Base-by-base conservation (phyloP, 345 rosid genomes). In the Populus ilicifolia region DNA sequence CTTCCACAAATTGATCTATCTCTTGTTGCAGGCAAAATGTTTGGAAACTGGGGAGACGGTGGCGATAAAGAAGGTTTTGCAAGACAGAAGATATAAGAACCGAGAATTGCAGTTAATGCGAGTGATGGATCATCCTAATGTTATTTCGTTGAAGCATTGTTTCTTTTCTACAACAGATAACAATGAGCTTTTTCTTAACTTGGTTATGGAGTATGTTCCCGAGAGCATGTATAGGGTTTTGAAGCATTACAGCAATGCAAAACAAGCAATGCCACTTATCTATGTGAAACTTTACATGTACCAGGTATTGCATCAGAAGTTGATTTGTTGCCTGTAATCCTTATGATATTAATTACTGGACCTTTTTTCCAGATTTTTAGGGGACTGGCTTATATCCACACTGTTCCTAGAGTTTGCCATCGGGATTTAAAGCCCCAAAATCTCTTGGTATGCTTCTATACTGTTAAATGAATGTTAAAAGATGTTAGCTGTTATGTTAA, bases 401-500 rank as follows among this genome's bases (percentile, higher is more conserved):
- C 86, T 73, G 96, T 88, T 78, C 88, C 94, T 85, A 90, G 93
- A 67, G 94, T 93, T 77, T 93, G 98, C 77, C 98, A 93, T 62
- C 85, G 98, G 75, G 98, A 93, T 84, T 81, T 93, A 80, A 93
- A 93, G 89, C 98, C 98, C 46, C 98, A 93, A 85, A 93, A 93
- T 80, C 89, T 93, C 75, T 80, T 93, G 92, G 98, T 93, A 88
- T n/a, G 86, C 74, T 39, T 82, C 33, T 68, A 23, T 46, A n/a
- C 27, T 25, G 46, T 17, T 30, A 61, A 63, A 67, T 16, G 66
- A 39, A 6, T 13, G 41, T 44, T 21, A 16, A 18, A n/a, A 39
- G 25, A 41, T 17, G 20, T 33, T 33, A 12, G 41, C 50, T 44
- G 29, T 74, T 70, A 41, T 50, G 72, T 81, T 50, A 81, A 66